phyloP scores from a whole-genome alignment of 495 filamentous ascomycete genomes.

The Margaritispora aquatica region DNA sequence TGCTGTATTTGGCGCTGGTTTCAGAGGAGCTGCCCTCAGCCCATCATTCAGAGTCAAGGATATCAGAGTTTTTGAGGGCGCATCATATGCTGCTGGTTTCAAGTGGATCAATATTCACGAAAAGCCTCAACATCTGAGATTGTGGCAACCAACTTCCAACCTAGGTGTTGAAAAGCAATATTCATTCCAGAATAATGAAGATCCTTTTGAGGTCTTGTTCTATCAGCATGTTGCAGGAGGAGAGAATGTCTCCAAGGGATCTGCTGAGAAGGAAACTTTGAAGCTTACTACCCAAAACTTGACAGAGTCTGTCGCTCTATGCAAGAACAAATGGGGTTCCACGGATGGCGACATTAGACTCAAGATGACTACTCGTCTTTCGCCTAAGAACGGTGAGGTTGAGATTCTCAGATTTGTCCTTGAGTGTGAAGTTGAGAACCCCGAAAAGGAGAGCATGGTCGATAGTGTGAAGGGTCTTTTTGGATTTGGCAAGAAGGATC shows the following conservation, averaged over 20 bases:
- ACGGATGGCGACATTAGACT: constrained; percentile 68
- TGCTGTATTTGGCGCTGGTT: constrained; percentile 93
- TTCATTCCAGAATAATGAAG: constrained; percentile 77
- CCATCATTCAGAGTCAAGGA: constrained; percentile 97
- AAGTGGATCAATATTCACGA: constrained; percentile 66
- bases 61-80: constrained; percentile 70
- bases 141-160: constrained; percentile 75
- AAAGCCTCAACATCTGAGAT: constrained; percentile 49
- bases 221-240: constrained; percentile 54
- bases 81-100: constrained; percentile 64
- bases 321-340: constrained; percentile 74
- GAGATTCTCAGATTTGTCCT: constrained; percentile 69
- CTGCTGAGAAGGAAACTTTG: constrained; percentile 24
- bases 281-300: constrained; percentile 63
- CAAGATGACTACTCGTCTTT: constrained; percentile 69
- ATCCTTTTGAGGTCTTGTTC: constrained; percentile 60
- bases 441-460: constrained; percentile 74
- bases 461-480: constrained; percentile 94
- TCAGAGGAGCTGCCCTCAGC: constrained; percentile 85
- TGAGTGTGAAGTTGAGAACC: constrained; percentile 73
- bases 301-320: constrained; percentile 67
- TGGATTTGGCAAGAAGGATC: constrained; percentile 73
- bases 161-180: constrained; percentile 79
- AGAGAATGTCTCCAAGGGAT: constrained; percentile 27
- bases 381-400: constrained; percentile 70